Conservation (phyloP, 1,284 basidiomycete genomes). For the Cerrena zonata region DNA sequence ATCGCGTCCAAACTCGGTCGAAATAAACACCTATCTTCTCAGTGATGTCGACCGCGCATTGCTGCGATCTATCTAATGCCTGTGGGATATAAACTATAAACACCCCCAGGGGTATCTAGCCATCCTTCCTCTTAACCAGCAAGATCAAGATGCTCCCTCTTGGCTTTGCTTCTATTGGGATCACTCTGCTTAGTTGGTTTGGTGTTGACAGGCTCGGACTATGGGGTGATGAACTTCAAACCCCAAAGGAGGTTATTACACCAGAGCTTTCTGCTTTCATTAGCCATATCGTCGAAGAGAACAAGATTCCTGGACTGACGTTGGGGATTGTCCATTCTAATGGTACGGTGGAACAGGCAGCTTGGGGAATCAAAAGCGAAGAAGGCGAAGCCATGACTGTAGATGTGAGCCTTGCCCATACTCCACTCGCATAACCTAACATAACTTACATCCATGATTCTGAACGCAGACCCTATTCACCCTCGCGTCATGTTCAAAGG, state of each 20-base stretch:
- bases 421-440: not conserved
- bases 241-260: not conserved
- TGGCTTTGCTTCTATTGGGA: too few species aligned
- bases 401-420: conserved; percentile 4
- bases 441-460: not conserved
- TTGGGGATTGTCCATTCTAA: conserved; percentile 3
- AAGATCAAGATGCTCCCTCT: too few species aligned
- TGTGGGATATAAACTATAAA: too few species aligned
- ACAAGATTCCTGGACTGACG: conserved; percentile 1
- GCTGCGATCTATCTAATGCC: too few species aligned
- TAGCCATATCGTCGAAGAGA: not conserved
- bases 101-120: too few species aligned
- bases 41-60: too few species aligned
- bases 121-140: too few species aligned
- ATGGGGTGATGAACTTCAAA: not conserved
- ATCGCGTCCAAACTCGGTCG: too few species aligned
- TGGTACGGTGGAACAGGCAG: not conserved
- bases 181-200: not conserved
- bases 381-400: conserved; percentile 2
- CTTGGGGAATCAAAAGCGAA: conserved; percentile 6
- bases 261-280: not conserved
- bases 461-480: conserved; percentile 31
- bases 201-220: not conserved
- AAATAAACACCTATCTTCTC: too few species aligned
- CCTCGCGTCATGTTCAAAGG: conserved; percentile 32